Evolutionary conservation across 2,329 filamentous ascomycete species (phyloP).

Genomic region (Epichloe uncinata): DNA sequence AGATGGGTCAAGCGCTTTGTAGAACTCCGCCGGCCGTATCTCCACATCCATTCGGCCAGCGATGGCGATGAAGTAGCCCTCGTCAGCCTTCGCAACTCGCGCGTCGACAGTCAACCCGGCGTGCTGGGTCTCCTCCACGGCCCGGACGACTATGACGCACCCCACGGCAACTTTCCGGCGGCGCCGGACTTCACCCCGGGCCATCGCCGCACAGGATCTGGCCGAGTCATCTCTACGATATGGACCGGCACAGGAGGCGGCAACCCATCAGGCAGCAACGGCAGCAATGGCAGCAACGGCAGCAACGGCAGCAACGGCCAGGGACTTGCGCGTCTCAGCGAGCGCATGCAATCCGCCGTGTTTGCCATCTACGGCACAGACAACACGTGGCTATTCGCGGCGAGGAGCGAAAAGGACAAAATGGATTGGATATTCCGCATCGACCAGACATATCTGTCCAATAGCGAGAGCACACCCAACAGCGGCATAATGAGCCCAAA

Average conservation of each 20-base stretch:
- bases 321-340: slow-evolving; percentile 40
- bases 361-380: slow-evolving; percentile 91
- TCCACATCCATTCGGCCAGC: slow-evolving; percentile 75
- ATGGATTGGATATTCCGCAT: slow-evolving; percentile 95
- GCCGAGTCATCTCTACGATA: slow-evolving; percentile 40
- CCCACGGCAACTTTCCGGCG: slow-evolving; percentile 18
- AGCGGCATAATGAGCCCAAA: slow-evolving; percentile 24
- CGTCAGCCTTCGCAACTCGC: slow-evolving; percentile 75
- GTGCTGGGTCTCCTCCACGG: slow-evolving; percentile 63
- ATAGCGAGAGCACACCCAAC: slow-evolving; percentile 26
- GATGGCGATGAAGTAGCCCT: slow-evolving; percentile 85
- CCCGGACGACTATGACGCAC: slow-evolving; percentile 25
- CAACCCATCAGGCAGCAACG: slow-evolving; percentile 8
- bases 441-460: slow-evolving; percentile 59
- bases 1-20: slow-evolving; percentile 89
- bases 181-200: slow-evolving; percentile 27
- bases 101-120: slow-evolving; percentile 86
- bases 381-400: slow-evolving; percentile 91
- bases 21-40: slow-evolving; percentile 78
- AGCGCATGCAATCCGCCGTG: slow-evolving; percentile 54
- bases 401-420: slow-evolving; percentile 80
- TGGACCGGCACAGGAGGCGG: slow-evolving; percentile 35
- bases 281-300: slow-evolving; percentile 6
- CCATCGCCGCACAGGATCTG: slow-evolving; percentile 37
- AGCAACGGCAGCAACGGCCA: slow-evolving; percentile 12